These are phyloP conservation scores for Citrus inodora DNA, from an alignment of 345 rosid species.

Conservation along the genomic window DNA sequence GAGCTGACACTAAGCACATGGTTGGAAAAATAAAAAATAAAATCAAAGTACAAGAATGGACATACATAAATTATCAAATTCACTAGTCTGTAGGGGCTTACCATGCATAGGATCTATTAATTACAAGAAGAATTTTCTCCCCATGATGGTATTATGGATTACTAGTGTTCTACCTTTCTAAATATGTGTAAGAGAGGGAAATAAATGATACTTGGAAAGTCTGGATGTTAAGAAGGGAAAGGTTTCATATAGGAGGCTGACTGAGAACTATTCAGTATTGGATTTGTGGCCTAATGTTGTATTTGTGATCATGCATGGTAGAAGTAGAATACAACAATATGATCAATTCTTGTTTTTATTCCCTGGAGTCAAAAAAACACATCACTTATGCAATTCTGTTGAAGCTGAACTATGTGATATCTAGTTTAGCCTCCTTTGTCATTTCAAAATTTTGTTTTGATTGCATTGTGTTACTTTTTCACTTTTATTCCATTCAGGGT, in stretches of 20 bases:
- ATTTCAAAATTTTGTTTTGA: neutral
- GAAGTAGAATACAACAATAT: neutral
- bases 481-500: neutral
- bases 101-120: neutral
- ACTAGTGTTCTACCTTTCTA: neutral
- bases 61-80: neutral
- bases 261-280: neutral
- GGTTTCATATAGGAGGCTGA: neutral
- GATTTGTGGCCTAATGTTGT: neutral
- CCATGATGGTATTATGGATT: neutral
- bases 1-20: neutral
- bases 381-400: neutral
- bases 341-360: neutral
- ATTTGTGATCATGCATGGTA: neutral
- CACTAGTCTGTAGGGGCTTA: neutral
- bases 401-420: neutral
- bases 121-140: neutral
- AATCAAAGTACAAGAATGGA: neutral
- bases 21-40: neutral
- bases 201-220: neutral
- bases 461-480: no score
- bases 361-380: neutral
- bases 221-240: neutral
- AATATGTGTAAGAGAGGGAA: neutral
- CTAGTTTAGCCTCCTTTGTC: neutral